Base-by-base conservation (phyloP, 2,329 filamentous ascomycete species). In the Xylaria digitata region DNA sequence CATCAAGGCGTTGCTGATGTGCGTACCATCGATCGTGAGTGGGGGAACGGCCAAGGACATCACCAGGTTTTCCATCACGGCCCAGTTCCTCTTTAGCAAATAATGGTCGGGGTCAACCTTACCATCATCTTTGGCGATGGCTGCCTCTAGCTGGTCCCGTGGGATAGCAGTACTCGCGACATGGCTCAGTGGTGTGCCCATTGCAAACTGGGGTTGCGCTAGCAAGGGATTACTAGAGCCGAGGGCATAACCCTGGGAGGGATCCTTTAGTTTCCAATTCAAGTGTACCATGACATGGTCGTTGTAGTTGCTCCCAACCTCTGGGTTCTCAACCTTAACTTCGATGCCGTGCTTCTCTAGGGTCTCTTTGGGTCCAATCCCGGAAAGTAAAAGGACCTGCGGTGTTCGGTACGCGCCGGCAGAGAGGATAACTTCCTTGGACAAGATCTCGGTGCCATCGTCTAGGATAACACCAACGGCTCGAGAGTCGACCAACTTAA, bases 241-340 rank as follows among this genome's bases (percentile, higher is more conserved):
- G 2, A 75, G n/a, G 2, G 72, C 70, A 15, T 69, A 71, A 11
- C 73, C 73, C 32, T 67, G 60, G 1, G 71, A 71, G 1, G 71
- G 72, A 32, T 75, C 69, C 43, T 71, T 72, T n/a, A 75, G 40
- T 40, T 67, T 65, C 72, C 72, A 76, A 61, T 71, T 72, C 42
- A 72, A 63, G 21, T 68, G 63, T 23, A 75, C 1, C 57, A 70
- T 66, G 1, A 66, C 26, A 34, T 74, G 71, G 49, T 74, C 71
- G 37, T 68, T 70, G 59, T 71, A 67, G 32, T 71, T 70, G 52
- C 62, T 61, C 15, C 72, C 72, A 9, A 74, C 67, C 7, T 68
- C 52, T 15, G 70, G 58, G 43, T 34, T 66, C 21, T 72, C 69
- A 1, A 70, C 54, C 30, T 67, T 70, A 1, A 48, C 49, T 15